Conservation (phyloP, 805 yeast species). For the Isabelozyma pseudorhagii region DNA sequence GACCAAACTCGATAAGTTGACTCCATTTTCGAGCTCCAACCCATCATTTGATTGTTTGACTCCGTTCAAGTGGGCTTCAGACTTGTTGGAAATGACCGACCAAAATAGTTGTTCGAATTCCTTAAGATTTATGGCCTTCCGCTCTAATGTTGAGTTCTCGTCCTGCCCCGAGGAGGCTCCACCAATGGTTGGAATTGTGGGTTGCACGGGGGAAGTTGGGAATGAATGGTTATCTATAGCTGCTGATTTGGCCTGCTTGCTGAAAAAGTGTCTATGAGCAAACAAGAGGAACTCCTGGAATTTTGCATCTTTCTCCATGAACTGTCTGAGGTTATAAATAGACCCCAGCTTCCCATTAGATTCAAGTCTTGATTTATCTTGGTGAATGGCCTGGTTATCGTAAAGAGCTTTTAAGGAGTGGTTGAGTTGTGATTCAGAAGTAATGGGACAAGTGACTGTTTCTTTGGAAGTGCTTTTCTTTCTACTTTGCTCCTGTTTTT, state of each 20-base stretch:
- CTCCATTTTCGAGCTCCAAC: slow-evolving; percentile 25
- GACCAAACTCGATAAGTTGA: slow-evolving; percentile 24
- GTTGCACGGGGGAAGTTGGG: background rate
- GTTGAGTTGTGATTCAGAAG: slow-evolving; percentile 15
- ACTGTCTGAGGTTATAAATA: slow-evolving; percentile 53
- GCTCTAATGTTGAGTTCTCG: slow-evolving; percentile 4
- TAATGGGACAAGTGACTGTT: slow-evolving; percentile 8
- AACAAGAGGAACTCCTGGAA: slow-evolving; percentile 32
- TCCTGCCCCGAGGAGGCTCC: background rate
- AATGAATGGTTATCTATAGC: background rate
- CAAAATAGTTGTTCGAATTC: slow-evolving; percentile 44
- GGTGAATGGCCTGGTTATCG: slow-evolving; percentile 7
- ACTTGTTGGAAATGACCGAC: slow-evolving; percentile 29
- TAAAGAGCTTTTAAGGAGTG: slow-evolving; percentile 8
- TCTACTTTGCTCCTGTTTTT: background rate
- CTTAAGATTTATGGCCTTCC: slow-evolving; percentile 10
- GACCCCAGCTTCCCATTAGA: slow-evolving; percentile 40
- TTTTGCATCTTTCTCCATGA: slow-evolving; percentile 52
- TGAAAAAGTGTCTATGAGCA: slow-evolving; percentile 8
- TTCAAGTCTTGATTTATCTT: slow-evolving; percentile 15
- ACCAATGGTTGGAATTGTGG: background rate
- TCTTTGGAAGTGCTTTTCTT: slow-evolving; percentile 1
- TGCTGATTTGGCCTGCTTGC: background rate
- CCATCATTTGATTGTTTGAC: slow-evolving; percentile 21
- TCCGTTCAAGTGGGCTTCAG: slow-evolving; percentile 20